phyloP scores from a whole-genome alignment of 352 stramenopile species.

The Pythium vanterpoolii region DNA sequence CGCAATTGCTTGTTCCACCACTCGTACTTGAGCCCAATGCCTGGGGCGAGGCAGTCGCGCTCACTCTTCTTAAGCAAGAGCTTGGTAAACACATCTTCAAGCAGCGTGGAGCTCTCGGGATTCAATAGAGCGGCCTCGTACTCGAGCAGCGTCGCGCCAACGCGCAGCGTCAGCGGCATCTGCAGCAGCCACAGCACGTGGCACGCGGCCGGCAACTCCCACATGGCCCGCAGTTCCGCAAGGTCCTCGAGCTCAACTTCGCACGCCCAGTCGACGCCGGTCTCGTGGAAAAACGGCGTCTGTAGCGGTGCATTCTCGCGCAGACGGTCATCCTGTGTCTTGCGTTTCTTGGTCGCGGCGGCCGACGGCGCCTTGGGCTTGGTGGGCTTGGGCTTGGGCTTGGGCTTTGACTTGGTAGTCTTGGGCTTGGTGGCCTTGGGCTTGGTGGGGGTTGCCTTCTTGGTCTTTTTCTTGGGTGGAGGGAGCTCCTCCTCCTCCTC shows the following conservation, averaged over 20 bases:
- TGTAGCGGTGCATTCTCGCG: conserved; percentile 56
- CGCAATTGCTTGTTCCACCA: conserved; percentile 88
- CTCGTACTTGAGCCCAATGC: conserved; percentile 83
- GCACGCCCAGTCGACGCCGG: conserved; percentile 59
- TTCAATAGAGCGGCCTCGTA: conserved; percentile 80
- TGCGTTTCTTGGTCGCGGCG: conserved; percentile 45
- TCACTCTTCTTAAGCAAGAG: conserved; percentile 82
- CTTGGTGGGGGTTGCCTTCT: conserved; percentile 7
- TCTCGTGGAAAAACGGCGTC: conserved; percentile 68
- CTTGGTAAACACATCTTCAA: conserved; percentile 87
- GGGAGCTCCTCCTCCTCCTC: conserved; percentile 6
- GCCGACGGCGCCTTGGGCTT: not conserved
- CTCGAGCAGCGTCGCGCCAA: conserved; percentile 75
- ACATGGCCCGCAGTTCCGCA: conserved; percentile 49
- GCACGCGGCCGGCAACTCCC: conserved; percentile 73
- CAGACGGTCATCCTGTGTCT: conserved; percentile 54
- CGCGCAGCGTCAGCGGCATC: conserved; percentile 69
- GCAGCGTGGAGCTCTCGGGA: conserved; percentile 58
- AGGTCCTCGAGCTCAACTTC: conserved; percentile 80
- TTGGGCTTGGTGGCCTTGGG: not conserved
- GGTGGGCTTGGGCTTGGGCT: conserved; percentile 3
- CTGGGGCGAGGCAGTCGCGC: conserved; percentile 63
- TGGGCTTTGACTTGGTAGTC: conserved; percentile 3
- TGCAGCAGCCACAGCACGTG: conserved; percentile 86
- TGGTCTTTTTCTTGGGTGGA: conserved; percentile 11